Conservation (phyloP, 2,329 filamentous ascomycete species). For the Colletotrichum destructivum region DNA sequence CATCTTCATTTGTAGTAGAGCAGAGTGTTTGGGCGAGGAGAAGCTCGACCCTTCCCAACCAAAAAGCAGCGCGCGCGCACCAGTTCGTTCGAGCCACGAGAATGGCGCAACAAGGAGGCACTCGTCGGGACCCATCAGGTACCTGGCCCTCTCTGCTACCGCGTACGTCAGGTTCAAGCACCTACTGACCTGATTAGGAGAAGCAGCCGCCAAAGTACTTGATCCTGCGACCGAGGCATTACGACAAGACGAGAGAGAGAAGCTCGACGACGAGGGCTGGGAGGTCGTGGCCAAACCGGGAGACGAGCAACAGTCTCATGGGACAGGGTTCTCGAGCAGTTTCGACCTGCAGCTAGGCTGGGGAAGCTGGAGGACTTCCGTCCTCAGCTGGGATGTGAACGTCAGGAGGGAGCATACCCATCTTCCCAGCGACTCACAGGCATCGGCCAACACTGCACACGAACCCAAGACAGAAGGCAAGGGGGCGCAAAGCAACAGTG, state of each 20-base stretch:
- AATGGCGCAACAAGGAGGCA: conserved; percentile 3
- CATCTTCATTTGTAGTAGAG: not conserved
- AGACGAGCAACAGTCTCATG: not conserved
- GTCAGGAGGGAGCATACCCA: not conserved
- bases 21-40: no score
- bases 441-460: not conserved
- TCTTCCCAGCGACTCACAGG: not conserved
- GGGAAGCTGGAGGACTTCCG: conserved; percentile 1
- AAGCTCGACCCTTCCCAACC: not conserved
- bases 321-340: not conserved
- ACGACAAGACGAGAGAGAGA: not conserved
- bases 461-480: not conserved
- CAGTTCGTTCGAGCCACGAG: not conserved
- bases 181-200: not conserved
- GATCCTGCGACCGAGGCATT: not conserved
- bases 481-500: no score
- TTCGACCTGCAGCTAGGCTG: conserved; percentile 16
- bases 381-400: not conserved
- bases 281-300: not conserved
- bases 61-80: not conserved
- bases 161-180: no score
- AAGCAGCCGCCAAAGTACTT: not conserved
- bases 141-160: not conserved
- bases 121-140: not conserved
- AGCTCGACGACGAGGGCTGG: not conserved